Percentiles rank a stretch among this genome's conserved stretches.
phyloP scores from a whole-genome alignment of 306 rosid species.

The Cucumis hystrix region DNA sequence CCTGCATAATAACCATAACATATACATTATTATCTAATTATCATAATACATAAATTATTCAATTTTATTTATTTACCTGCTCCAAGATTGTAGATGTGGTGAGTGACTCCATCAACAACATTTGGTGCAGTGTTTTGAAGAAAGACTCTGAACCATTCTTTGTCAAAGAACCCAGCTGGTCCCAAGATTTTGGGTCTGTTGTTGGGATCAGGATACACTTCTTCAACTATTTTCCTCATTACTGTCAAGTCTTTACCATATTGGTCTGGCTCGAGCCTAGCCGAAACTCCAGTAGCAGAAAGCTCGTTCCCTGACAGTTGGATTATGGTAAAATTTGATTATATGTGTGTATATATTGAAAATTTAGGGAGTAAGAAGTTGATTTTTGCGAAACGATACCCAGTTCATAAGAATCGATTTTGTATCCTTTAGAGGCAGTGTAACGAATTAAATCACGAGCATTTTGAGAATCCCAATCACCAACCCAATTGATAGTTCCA shows the following conservation, averaged over 20 bases:
- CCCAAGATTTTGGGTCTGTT: conserved; percentile 46
- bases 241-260: conserved; percentile 39
- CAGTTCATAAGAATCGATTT: conserved; percentile 42
- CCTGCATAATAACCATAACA: conserved; percentile 10
- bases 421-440: conserved; percentile 40
- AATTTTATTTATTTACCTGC: conserved; percentile 25
- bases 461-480: conserved; percentile 38
- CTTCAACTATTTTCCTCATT: conserved; percentile 20
- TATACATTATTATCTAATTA: too few species aligned
- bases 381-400: neutral
- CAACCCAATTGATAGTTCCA: conserved; percentile 21
- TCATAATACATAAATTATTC: too few species aligned
- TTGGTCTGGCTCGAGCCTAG: conserved; percentile 28
- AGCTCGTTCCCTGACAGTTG: conserved; percentile 40
- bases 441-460: conserved; percentile 39
- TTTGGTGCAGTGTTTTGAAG: conserved; percentile 28
- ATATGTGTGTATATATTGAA: too few species aligned
- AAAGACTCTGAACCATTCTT: conserved; percentile 43
- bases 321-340: too few species aligned
- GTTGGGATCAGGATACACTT: conserved; percentile 18
- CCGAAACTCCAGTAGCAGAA: conserved; percentile 27
- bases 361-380: neutral
- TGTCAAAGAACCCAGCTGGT: conserved; percentile 48
- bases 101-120: conserved; percentile 40
- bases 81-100: conserved; percentile 68